Evolutionary conservation across 2,329 filamentous ascomycete species (phyloP), one percentile per base, ranked within the genome.

Genomic region (Ilyonectria mors-panacis): DNA sequence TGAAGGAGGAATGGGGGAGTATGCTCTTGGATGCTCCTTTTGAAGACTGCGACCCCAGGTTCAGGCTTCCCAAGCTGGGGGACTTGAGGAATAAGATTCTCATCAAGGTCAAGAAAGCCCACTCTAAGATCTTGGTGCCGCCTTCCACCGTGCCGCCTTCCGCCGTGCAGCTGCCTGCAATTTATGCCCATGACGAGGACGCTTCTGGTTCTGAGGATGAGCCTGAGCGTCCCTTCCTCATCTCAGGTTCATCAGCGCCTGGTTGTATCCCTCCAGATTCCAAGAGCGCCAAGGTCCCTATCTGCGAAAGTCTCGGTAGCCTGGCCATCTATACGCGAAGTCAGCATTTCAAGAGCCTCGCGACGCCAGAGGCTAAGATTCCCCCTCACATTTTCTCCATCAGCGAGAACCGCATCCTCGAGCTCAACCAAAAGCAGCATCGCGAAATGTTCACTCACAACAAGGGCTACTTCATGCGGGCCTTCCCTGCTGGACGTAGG

Each of bases 311-410:
- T 12, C 87, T 98, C 9, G 91, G 93, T 60, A 87, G 86, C 33
- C 84, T 98, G 60, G 95, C 93, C 17, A 86, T 98, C 28, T 98
- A 97, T 79, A 97, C 94, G 2, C 90, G 94, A 72, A 95, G 93
- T 71, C 94, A 94, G 78, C 92, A 93, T 70, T 98, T 95, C 81
- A 88, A 88, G 67, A 86, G 87, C 65, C 92, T 97, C 68, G 85
- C 90, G 26, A 89, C 92, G 33, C 89, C 91, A 33, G 85, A 83
- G 35, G 85, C 87, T 50, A 88, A 85, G 81, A 88, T 83, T 47
- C 88, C 87, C 0, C 83, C 87, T 8, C 89, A 92, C 80, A 93
- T 98, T 69, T 98, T 95, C 81, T 98, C 95, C 3, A 92, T 99
- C 77, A 92, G 90, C 66, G 96, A 99, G 81, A 90, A 89, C 68